A percentile compares a stretch with the other conserved stretches of the same genome.
Conservation (phyloP, 441 rosid species). For the Croton laevigatus region DNA sequence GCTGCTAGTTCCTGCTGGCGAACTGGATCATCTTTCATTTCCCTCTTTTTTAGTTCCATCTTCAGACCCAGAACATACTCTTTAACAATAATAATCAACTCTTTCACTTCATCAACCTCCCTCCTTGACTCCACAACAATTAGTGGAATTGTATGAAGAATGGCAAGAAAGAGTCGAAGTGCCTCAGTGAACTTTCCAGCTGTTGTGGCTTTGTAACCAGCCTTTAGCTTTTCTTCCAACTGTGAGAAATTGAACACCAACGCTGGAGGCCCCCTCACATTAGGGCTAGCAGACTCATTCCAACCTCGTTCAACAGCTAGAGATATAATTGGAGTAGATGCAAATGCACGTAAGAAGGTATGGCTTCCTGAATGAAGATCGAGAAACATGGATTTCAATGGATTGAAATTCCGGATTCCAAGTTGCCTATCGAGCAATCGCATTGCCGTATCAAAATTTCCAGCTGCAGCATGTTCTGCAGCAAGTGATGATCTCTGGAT, state of each 20-base stretch:
- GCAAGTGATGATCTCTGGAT: slow-evolving; percentile 76
- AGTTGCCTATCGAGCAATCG: slow-evolving; percentile 78
- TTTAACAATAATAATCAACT: slow-evolving; percentile 60
- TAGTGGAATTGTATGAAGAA: slow-evolving; percentile 81
- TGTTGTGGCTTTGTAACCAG: slow-evolving; percentile 80
- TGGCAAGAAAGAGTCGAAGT: slow-evolving; percentile 54
- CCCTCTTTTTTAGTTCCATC: slow-evolving; percentile 73
- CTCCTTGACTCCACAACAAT: slow-evolving; percentile 84
- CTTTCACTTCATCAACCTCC: slow-evolving; percentile 92
- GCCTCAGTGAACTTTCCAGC: slow-evolving; percentile 69
- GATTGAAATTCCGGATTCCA: slow-evolving; percentile 66
- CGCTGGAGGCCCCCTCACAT: slow-evolving; percentile 63
- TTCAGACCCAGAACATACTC: slow-evolving; percentile 79
- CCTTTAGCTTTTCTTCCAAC: slow-evolving; percentile 75
- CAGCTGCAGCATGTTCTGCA: slow-evolving; percentile 89
- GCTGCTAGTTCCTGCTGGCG: slow-evolving; percentile 92
- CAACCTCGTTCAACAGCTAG: slow-evolving; percentile 78
- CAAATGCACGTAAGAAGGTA: slow-evolving; percentile 54
- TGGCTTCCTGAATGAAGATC: slow-evolving; percentile 77
- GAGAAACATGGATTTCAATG: slow-evolving; percentile 62
- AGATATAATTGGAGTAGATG: slow-evolving; percentile 68
- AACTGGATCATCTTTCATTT: slow-evolving; percentile 50
- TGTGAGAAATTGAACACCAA: slow-evolving; percentile 65
- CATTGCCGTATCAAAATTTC: slow-evolving; percentile 88
- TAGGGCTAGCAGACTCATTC: slow-evolving; percentile 70